Evolutionary conservation across 1,284 basidiomycete genomes (phyloP), one percentile per base, ranked within the genome.

Genomic region (Limonomyces culmigenus): DNA sequence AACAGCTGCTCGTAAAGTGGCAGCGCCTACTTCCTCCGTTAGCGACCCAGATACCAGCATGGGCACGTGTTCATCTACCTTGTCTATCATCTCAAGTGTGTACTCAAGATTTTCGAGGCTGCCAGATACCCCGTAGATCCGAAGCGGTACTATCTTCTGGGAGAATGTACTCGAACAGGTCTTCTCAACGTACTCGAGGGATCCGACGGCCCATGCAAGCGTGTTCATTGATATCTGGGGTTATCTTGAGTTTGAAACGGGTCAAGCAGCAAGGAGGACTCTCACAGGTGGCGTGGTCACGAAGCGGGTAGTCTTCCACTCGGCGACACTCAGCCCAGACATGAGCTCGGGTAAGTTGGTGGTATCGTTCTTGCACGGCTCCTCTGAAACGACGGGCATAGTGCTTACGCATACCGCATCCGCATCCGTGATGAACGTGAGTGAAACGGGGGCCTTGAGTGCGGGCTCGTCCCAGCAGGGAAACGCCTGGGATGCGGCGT

Each of bases 1-100:
- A 93, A 93, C 36, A 91, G 70, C 52, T 86, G 67, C 57, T 98
- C 93, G 53, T 96, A 97, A n/a, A 92, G 56, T 15, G 91, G 91
- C 19, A 96, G 62, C 3, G 89, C n/a, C n/a, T n/a, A n/a, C n/a
- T n/a, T n/a, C n/a, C n/a, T n/a, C n/a, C n/a, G n/a, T n/a, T n/a
- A n/a, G n/a, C n/a, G n/a, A n/a, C n/a, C n/a, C n/a, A n/a, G n/a
- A n/a, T n/a, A n/a, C n/a, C n/a, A n/a, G n/a, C n/a, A n/a, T n/a
- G n/a, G n/a, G n/a, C n/a, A n/a, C n/a, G n/a, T n/a, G n/a, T n/a
- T n/a, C n/a, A n/a, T n/a, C n/a, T n/a, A n/a, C 84, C 47, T 71
- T 72, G 30, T 71, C 72, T 59, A 88, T 95, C 46, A 95, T 78
- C 45, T 96, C 89, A 32, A 97, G 74, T 6, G 86, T 87, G 45